phyloP scores from a whole-genome alignment of 2,329 filamentous ascomycete genomes.

The Rasamsonia emersonii region DNA sequence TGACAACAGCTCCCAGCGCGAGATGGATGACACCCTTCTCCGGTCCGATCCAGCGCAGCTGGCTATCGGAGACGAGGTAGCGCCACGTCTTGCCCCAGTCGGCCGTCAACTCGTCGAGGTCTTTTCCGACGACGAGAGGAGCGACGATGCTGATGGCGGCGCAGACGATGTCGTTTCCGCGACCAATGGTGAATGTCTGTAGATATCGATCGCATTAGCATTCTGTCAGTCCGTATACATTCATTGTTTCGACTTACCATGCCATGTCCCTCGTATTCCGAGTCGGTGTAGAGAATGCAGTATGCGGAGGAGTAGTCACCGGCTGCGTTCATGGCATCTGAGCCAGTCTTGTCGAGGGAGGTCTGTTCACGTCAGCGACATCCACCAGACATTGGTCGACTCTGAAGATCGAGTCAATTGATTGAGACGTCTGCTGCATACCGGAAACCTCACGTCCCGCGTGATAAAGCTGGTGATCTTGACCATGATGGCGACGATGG shows the following conservation, averaged over 20 bases:
- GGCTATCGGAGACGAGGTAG: constrained; percentile 81
- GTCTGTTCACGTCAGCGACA: constrained; percentile 41
- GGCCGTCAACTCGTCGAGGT: constrained; percentile 64
- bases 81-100: constrained; percentile 88
- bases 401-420: too few relatives aligned
- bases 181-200: constrained; percentile 43
- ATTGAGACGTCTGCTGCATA: constrained; percentile 19
- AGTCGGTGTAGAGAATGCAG: constrained; percentile 79
- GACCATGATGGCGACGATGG: constrained; percentile 40
- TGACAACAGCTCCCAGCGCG: constrained; percentile 78
- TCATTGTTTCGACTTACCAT: constrained; percentile 29
- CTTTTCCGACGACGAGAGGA: constrained; percentile 64
- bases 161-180: constrained; percentile 89
- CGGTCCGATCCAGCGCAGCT: constrained; percentile 87
- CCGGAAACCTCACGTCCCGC: constrained; percentile 66
- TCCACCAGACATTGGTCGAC: constrained; percentile 4
- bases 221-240: neutral
- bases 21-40: constrained; percentile 94
- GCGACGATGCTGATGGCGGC: constrained; percentile 71
- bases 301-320: constrained; percentile 93
- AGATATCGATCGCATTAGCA: neutral
- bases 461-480: constrained; percentile 65
- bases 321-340: constrained; percentile 92
- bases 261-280: constrained; percentile 35
- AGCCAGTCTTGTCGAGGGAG: constrained; percentile 93